Evolutionary conservation across 2,329 filamentous ascomycete species (phyloP).

Genomic region (Magnaporthiopsis poae): DNA sequence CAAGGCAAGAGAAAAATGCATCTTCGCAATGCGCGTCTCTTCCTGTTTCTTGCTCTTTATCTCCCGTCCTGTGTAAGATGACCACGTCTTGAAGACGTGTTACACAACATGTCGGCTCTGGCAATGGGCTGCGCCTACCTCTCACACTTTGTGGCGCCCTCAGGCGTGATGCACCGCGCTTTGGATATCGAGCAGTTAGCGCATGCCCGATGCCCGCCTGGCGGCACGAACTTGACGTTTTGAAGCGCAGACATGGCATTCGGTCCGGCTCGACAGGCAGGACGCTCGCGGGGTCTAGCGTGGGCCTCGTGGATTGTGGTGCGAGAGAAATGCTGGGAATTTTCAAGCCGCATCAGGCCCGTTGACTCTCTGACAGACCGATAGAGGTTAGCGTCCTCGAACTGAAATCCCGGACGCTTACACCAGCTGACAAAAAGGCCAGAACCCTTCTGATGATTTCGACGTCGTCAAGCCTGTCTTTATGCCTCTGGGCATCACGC

Average conservation of each 20-base stretch:
- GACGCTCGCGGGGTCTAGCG: background rate
- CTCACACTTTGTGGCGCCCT: conserved; percentile 10
- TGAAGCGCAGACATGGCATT: background rate
- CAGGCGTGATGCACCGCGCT: conserved; percentile 17
- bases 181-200: conserved; percentile 17
- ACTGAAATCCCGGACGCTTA: background rate
- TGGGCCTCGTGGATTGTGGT: background rate
- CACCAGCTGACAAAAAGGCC: background rate
- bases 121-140: conserved; percentile 2
- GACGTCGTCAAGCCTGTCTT: background rate
- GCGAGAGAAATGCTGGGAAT: background rate
- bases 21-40: background rate
- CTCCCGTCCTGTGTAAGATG: background rate
- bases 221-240: conserved; percentile 17
- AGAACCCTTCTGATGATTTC: background rate
- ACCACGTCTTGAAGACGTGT: background rate
- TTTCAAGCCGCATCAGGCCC: background rate
- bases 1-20: background rate
- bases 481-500: background rate
- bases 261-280: background rate
- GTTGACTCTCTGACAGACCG: background rate
- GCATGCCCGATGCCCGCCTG: conserved; percentile 18
- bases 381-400: background rate
- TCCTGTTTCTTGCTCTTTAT: background rate
- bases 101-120: background rate